Evolutionary conservation across 1,139 yeast genomes (phyloP).

Genomic region (Tardiomyces digboiensis): DNA sequence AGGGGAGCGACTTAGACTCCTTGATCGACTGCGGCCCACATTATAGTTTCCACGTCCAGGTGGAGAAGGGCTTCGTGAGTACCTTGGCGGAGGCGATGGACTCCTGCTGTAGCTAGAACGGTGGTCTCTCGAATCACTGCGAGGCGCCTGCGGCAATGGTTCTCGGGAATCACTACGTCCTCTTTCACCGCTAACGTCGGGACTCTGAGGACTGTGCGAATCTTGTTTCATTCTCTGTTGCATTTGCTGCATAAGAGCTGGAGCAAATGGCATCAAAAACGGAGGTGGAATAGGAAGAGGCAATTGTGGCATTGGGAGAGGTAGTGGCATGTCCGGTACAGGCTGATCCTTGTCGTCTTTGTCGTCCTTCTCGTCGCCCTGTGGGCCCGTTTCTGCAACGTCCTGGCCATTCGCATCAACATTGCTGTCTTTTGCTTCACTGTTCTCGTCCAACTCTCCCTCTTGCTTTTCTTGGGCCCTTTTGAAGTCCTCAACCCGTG

Average conservation of each 20-base stretch:
- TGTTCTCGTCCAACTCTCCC: constrained; percentile 29
- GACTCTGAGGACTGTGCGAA: neutral
- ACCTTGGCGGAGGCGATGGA: neutral
- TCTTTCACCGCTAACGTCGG: neutral
- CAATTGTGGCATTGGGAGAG: neutral
- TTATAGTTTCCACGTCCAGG: no score
- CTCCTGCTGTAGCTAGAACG: neutral
- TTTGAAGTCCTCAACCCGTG: constrained; percentile 43
- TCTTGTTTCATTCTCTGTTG: neutral
- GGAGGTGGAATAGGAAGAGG: neutral
- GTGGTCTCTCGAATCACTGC: no score
- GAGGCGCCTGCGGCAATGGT: no score
- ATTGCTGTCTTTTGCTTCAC: constrained; percentile 1
- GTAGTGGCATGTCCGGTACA: neutral
- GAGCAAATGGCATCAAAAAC: constrained; percentile 1
- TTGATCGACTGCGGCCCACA: no score
- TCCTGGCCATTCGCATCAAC: neutral
- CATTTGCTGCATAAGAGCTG: neutral
- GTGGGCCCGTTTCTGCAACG: neutral
- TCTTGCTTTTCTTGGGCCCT: constrained; percentile 40
- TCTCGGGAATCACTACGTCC: neutral
- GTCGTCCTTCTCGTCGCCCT: neutral
- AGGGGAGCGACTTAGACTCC: no score
- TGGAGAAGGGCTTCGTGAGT: no score
- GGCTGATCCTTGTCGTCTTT: neutral